A percentile compares a stretch with the other conserved stretches of the same genome.
phyloP scores from a whole-genome alignment of 805 yeast species.

The Ogataea pilisensis region DNA sequence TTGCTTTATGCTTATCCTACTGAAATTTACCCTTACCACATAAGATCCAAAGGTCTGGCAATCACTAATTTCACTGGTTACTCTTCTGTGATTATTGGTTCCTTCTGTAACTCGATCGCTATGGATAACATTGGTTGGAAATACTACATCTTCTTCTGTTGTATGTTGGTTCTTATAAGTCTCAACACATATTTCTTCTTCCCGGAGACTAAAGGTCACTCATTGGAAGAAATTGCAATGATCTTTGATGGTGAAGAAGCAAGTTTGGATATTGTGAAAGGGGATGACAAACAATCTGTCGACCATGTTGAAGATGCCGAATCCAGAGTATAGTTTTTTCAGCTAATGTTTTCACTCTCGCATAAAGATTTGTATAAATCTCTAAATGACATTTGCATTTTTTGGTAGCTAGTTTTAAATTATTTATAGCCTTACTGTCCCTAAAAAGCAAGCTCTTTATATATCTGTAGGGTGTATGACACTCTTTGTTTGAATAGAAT shows the following conservation, averaged over 20 bases:
- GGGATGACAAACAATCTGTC: constrained; percentile 5
- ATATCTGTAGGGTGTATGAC: too few species aligned
- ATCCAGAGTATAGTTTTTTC: too few species aligned
- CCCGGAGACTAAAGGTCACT: constrained; percentile 43
- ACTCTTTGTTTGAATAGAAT: too few species aligned
- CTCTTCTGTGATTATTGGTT: constrained; percentile 18
- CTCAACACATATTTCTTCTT: constrained; percentile 32
- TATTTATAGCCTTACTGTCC: too few species aligned
- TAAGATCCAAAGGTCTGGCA: constrained; percentile 63
- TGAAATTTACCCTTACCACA: constrained; percentile 52
- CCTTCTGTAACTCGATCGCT: constrained; percentile 33
- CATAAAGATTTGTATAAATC: too few species aligned
- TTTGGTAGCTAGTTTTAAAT: too few species aligned
- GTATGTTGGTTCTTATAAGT: constrained; percentile 25
- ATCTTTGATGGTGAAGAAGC: constrained; percentile 37
- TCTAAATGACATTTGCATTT: too few species aligned
- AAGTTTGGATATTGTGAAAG: constrained; percentile 2
- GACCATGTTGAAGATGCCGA: constrained; percentile 13
- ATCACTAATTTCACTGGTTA: constrained; percentile 13
- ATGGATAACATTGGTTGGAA: constrained; percentile 37
- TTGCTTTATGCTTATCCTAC: constrained; percentile 40
- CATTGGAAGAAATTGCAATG: constrained; percentile 38
- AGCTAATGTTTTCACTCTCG: too few species aligned
- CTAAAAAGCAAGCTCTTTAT: too few species aligned
- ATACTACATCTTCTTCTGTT: constrained; percentile 34